A percentile compares a stretch with the other conserved stretches of the same genome.
phyloP scores from a whole-genome alignment of 768 basidiomycete species.

The Rickenella mellea region DNA sequence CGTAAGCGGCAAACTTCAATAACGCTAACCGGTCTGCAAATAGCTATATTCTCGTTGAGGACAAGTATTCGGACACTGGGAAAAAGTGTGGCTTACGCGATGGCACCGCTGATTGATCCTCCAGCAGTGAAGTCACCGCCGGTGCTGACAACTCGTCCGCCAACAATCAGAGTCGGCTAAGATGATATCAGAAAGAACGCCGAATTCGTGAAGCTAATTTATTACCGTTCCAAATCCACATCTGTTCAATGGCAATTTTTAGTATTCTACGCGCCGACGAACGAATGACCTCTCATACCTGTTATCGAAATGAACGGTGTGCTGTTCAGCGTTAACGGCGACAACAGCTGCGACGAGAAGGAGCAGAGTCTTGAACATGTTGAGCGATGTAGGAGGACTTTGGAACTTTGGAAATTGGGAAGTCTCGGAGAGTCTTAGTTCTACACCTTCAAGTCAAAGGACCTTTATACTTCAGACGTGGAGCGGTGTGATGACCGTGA shows the following conservation, averaged over 20 bases:
- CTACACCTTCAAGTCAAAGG: too few relatives aligned
- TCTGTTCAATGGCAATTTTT: background rate
- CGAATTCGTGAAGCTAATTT: background rate
- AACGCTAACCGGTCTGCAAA: conserved; percentile 7
- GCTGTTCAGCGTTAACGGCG: conserved; percentile 21
- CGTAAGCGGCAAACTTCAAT: background rate
- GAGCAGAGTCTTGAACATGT: background rate
- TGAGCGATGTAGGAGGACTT: too few relatives aligned
- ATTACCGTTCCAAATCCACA: background rate
- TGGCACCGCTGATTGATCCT: conserved; percentile 15
- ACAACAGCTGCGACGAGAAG: conserved; percentile 11
- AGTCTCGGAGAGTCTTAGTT: too few relatives aligned
- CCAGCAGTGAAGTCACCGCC: conserved; percentile 19
- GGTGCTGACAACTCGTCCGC: conserved; percentile 19
- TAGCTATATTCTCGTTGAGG: background rate
- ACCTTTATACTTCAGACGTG: too few relatives aligned
- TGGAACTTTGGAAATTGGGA: too few relatives aligned
- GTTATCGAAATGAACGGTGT: conserved; percentile 29
- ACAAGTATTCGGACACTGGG: background rate
- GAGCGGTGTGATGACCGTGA: too few relatives aligned
- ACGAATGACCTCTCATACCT: conserved; percentile 11
- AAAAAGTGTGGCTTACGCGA: background rate
- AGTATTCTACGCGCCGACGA: background rate
- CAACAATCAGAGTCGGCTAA: conserved; percentile 19
- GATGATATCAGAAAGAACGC: background rate